phyloP scores from a whole-genome alignment of 225 moss, liverwort and hornwort genomes.

The Ulota crispa region DNA sequence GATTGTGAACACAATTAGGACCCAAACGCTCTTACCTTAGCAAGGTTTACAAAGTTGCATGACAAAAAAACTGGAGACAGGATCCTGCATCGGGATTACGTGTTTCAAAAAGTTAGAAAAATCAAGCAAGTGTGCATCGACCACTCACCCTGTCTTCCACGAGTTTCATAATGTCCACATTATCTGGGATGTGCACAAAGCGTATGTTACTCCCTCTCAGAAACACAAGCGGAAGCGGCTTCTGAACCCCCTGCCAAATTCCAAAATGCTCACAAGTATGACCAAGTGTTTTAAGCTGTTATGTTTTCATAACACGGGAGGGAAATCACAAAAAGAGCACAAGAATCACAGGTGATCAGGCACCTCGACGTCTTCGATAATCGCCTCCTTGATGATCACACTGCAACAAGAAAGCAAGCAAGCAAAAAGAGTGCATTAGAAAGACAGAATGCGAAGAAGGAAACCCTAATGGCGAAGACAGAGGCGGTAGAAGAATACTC shows the following conservation, averaged over 20 bases:
- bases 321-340: not conserved
- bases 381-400: constrained; percentile 54
- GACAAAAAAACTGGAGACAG: too few species aligned
- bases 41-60: too few species aligned
- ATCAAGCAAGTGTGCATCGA: not conserved
- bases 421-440: not conserved
- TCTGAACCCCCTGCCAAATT: constrained; percentile 44
- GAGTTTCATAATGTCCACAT: constrained; percentile 54
- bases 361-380: constrained; percentile 61
- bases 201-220: constrained; percentile 62
- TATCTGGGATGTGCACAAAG: constrained; percentile 72
- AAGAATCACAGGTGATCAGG: not conserved
- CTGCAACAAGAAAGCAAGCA: not conserved
- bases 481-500: too few species aligned
- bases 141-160: constrained; percentile 65
- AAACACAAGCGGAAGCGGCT: constrained; percentile 50
- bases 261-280: not conserved
- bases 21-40: too few species aligned
- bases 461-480: not conserved
- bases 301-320: too few species aligned
- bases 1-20: too few species aligned
- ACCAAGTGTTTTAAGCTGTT: too few species aligned
- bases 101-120: not conserved
- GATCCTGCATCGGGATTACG: not conserved
- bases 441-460: not conserved